Conservation (phyloP, 2,329 filamentous ascomycete genomes). For the Seiridium cupressi region DNA sequence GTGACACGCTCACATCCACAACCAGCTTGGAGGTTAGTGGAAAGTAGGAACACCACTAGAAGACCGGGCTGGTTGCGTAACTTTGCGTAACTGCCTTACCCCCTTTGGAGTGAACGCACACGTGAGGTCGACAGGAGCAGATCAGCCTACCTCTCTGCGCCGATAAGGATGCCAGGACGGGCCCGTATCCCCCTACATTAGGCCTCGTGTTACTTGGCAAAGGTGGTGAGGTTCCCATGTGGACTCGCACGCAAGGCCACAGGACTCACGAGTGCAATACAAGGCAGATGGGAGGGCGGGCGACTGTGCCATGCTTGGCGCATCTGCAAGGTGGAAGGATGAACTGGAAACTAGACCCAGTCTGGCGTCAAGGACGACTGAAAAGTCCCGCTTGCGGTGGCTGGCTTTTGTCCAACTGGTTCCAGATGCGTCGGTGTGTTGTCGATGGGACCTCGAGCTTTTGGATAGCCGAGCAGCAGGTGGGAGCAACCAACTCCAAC, state of each 20-base stretch:
- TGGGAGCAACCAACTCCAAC: neutral
- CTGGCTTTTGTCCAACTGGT: neutral
- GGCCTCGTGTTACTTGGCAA: slow-evolving; percentile 5
- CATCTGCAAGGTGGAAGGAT: neutral
- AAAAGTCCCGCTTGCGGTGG: neutral
- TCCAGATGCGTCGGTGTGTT: neutral
- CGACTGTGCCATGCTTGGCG: slow-evolving; percentile 1
- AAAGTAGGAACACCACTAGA: neutral
- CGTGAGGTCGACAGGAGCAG: neutral
- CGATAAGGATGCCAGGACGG: neutral
- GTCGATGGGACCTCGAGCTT: neutral
- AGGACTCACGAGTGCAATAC: neutral
- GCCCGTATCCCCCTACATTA: neutral
- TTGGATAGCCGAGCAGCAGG: neutral
- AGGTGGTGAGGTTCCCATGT: neutral
- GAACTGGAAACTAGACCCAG: neutral
- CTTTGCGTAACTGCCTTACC: too few species aligned
- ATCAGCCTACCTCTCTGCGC: neutral
- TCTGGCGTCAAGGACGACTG: neutral
- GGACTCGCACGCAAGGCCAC: neutral
- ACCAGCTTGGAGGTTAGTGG: neutral
- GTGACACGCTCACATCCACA: neutral
- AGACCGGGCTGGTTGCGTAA: neutral
- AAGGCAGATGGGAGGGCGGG: neutral
- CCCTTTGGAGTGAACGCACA: neutral